Evolutionary conservation across 2,329 filamentous ascomycete genomes (phyloP), one percentile per base, ranked within the genome.

Genomic region (Ascochyta viciae-villosae): DNA sequence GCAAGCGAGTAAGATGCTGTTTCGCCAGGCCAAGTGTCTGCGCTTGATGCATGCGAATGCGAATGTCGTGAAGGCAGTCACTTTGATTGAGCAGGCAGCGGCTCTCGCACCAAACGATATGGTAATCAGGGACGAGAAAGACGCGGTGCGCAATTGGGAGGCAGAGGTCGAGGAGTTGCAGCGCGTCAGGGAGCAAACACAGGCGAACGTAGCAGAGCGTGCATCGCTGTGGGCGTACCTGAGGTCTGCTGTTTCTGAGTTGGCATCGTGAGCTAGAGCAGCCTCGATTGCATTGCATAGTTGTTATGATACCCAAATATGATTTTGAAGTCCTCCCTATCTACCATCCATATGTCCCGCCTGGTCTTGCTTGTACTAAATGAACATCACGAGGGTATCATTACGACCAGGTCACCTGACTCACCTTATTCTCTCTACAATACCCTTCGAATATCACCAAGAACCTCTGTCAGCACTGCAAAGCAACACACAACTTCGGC

Each of bases 1-100:
- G 40, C 66, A 69, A 44, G 49, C 41, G 19, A 63, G 60, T 16
- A 69, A 68, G 58, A 66, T 69, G 66, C 52, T 66, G 38, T 69
- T 50, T 27, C 58, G 65, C 5, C 65, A 67, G 33, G 66, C 66
- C 6, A 56, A 51, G 35, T 69, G 66, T 41, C 23, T 65, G 31
- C 49, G 66, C 16, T 26, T 69, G 48, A 60, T 68, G 58, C 48
- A 42, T 3, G 49, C 59, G 12, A 19, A 40, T 16, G 46, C 29
- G 2, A 58, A 48, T 13, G 54, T 62, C 8, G 57, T 59, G 10
- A 56, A 56, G 31, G 65, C 66, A 13, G 50, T 62, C 0, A 55
- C 57, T 1, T 15, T 65, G 12, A 60, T 68, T 23, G 65, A 68
- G 37, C 53, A 66, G 31, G 65, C 65, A 3, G 58, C 48, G 1